Conservation (phyloP, 768 basidiomycete genomes). For the Obba rivulosa region DNA sequence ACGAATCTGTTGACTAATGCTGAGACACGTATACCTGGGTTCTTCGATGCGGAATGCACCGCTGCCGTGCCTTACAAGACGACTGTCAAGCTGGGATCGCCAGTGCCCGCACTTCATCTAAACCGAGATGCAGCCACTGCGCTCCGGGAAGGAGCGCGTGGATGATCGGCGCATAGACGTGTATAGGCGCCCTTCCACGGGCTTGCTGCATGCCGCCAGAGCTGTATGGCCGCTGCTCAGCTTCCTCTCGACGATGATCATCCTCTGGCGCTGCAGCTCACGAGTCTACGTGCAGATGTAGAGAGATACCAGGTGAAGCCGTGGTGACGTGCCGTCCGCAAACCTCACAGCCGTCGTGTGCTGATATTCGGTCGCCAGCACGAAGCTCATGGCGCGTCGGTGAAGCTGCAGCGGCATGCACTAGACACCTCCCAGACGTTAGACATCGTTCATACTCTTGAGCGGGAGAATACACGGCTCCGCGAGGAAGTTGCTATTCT, state of each 20-base stretch:
- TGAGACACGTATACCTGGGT: too few relatives aligned
- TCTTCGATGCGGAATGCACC: too few relatives aligned
- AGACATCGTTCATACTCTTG: slow-evolving; percentile 43
- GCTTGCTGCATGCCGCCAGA: neutral
- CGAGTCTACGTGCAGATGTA: slow-evolving; percentile 29
- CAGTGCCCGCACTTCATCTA: too few relatives aligned
- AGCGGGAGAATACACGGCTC: slow-evolving; percentile 55
- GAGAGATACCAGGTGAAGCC: slow-evolving; percentile 30
- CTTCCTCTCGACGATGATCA: slow-evolving; percentile 27
- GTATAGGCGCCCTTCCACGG: too few relatives aligned
- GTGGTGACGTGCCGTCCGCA: neutral
- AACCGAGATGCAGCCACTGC: too few relatives aligned
- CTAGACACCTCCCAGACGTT: slow-evolving; percentile 46
- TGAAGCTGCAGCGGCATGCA: slow-evolving; percentile 62
- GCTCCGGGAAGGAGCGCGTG: too few relatives aligned
- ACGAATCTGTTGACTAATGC: too few relatives aligned
- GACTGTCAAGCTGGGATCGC: too few relatives aligned
- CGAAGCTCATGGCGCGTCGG: slow-evolving; percentile 59
- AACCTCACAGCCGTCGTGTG: slow-evolving; percentile 12
- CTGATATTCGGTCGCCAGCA: slow-evolving; percentile 41
- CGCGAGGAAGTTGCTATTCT: slow-evolving; percentile 50
- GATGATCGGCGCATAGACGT: too few relatives aligned
- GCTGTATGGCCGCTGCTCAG: neutral
- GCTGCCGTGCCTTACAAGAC: too few relatives aligned
- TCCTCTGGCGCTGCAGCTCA: slow-evolving; percentile 31